Evolutionary conservation across 495 filamentous ascomycete genomes (phyloP).

Genomic region (Talaromyces adpressus): DNA sequence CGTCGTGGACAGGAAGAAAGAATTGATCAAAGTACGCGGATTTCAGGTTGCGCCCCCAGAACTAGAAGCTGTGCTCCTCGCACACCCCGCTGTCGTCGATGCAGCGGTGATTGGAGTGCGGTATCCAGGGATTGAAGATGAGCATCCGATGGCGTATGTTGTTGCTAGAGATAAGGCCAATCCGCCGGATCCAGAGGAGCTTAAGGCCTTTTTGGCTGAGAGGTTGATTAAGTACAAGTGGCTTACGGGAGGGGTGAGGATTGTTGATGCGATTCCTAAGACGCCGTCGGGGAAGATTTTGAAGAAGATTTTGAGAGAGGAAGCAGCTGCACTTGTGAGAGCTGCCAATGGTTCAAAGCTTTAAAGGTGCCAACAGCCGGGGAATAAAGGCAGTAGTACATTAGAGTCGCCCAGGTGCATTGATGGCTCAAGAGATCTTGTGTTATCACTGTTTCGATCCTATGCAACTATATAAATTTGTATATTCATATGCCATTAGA

Average conservation of each 20-base stretch:
- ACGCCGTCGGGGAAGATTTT: neutral
- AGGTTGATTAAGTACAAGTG: conserved; percentile 40
- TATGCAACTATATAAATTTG: neutral
- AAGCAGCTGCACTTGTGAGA: neutral
- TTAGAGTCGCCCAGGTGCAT: neutral
- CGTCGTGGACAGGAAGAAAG: conserved; percentile 6
- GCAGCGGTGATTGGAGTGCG: neutral
- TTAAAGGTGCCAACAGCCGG: neutral
- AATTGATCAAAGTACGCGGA: conserved; percentile 32
- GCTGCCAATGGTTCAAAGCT: neutral
- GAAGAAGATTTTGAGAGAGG: neutral
- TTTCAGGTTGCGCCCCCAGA: conserved; percentile 41
- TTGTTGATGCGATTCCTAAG: neutral
- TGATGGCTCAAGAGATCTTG: neutral
- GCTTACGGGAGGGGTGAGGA: conserved; percentile 47
- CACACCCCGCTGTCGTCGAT: conserved; percentile 16
- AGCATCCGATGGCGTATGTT: neutral
- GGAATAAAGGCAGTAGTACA: too few species aligned
- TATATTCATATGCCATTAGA: neutral
- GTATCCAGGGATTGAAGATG: neutral
- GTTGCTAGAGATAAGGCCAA: neutral
- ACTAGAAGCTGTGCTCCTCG: conserved; percentile 36
- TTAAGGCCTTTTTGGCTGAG: neutral
- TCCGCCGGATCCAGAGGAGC: neutral
- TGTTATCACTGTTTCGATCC: neutral